Evolutionary conservation across 139 green algal species (phyloP), one percentile per base, ranked within the genome.

Genomic region (Astrephomene gubernaculifera): DNA sequence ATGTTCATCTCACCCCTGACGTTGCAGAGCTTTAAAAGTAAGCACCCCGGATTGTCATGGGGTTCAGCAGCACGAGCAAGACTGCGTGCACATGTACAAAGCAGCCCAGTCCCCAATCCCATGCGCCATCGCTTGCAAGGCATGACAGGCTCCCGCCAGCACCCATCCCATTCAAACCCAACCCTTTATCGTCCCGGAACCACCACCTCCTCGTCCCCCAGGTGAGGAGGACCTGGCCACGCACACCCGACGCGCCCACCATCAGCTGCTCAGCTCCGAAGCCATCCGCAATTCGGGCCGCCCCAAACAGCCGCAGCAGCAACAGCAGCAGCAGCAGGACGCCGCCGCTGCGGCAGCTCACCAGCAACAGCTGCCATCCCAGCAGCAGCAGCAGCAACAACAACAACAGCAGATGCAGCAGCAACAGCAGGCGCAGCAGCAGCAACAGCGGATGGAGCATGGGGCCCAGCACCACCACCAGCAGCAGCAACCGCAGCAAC

Each of bases 1-100:
- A 49, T 96, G 0, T 95, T 90, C 87, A 94, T 96, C 14, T 96
- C 94, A 9, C 87, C 94, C 53, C 89, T 90, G 8, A 96, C 94
- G 3, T 79, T 96, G 35, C 93, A 95, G 53, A 90, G 83, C 69
- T 93, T 94, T 75, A 91, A 85, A 49, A 92, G 92, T 95, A 43
- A 88, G 92, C 85, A 10, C 0, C 10, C 24, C 53, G 5, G 4
- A 54, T 9, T 74, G 36, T 54, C 57, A 39, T 60, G 49, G 49
- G 14, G 49, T 12, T 12, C n/a, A n/a, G n/a, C n/a, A n/a, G n/a
- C n/a, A n/a, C n/a, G n/a, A n/a, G n/a, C n/a, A n/a, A n/a, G n/a
- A n/a, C n/a, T n/a, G n/a, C n/a, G n/a, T n/a, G n/a, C n/a, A n/a
- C n/a, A n/a, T n/a, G n/a, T n/a, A n/a, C n/a, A n/a, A n/a, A n/a